Percentiles rank a stretch among this genome's conserved stretches.
These are phyloP conservation scores for Aspergillus fijiensis DNA, from an alignment of 2,329 filamentous ascomycete genomes.

Conservation along the genomic window DNA sequence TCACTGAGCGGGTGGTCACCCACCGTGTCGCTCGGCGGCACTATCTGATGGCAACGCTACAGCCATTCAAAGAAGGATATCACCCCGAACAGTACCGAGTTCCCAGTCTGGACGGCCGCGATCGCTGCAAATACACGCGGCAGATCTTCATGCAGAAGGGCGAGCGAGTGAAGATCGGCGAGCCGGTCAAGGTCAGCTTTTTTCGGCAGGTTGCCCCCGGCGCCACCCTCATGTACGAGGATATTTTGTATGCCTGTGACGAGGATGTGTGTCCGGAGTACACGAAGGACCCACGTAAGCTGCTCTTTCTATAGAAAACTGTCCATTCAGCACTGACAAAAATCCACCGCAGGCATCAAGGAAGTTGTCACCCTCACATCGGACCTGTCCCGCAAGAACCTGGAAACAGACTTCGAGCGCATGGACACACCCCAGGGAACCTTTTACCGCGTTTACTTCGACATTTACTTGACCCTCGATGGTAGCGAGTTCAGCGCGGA, in stretches of 20 bases:
- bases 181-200: conserved; percentile 97
- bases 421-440: conserved; percentile 98
- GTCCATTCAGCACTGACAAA: neutral
- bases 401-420: conserved; percentile 98
- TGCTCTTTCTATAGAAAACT: conserved; percentile 1
- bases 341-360: conserved; percentile 74
- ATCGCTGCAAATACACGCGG: conserved; percentile 96
- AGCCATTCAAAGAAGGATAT: conserved; percentile 98
- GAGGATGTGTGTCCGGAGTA: conserved; percentile 98
- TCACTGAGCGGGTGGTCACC: conserved; percentile 93
- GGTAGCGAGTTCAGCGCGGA: conserved; percentile 98
- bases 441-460: conserved; percentile 75
- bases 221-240: conserved; percentile 98
- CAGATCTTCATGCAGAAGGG: conserved; percentile 99
- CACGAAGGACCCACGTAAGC: conserved; percentile 98
- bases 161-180: conserved; percentile 97
- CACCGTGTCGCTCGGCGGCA: conserved; percentile 95
- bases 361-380: conserved; percentile 97
- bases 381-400: conserved; percentile 93
- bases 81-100: conserved; percentile 98
- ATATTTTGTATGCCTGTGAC: conserved; percentile 95
- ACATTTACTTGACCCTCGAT: conserved; percentile 85
- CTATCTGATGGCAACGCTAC: conserved; percentile 98
- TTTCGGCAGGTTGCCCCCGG: conserved; percentile 97
- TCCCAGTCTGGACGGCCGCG: conserved; percentile 92